phyloP scores from a whole-genome alignment of 306 rosid genomes.

The Glycine latifolia region DNA sequence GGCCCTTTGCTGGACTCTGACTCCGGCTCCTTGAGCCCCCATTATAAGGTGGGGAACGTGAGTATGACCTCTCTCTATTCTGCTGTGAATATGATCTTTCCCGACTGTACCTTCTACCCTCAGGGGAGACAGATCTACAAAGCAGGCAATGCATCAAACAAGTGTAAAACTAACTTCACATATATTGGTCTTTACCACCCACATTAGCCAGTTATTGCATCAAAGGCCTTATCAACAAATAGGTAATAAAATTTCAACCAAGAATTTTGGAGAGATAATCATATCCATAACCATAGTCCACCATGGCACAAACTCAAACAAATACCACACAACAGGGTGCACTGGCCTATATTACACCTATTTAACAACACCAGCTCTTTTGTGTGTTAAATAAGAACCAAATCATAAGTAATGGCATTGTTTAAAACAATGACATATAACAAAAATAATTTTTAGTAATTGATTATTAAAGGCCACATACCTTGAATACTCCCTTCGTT shows the following conservation, averaged over 20 bases:
- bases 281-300: constrained; percentile 16
- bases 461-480: constrained; percentile 32
- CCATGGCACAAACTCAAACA: not conserved
- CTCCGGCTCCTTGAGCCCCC: constrained; percentile 82
- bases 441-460: not conserved
- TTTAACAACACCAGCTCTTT: not conserved
- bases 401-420: not conserved
- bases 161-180: not conserved
- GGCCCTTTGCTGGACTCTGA: constrained; percentile 69
- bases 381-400: not conserved
- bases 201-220: constrained; percentile 27
- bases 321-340: not conserved
- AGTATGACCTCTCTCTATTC: constrained; percentile 64
- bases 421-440: not conserved
- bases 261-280: not conserved
- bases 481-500: constrained; percentile 82
- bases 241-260: not conserved
- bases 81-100: constrained; percentile 69
- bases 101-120: constrained; percentile 68
- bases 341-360: constrained; percentile 6
- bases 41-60: constrained; percentile 74
- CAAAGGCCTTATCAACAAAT: not conserved
- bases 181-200: not conserved
- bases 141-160: constrained; percentile 15
- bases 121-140: constrained; percentile 79